Conservation (phyloP, 257 asterid genomes). For the Linaria vulgaris region DNA sequence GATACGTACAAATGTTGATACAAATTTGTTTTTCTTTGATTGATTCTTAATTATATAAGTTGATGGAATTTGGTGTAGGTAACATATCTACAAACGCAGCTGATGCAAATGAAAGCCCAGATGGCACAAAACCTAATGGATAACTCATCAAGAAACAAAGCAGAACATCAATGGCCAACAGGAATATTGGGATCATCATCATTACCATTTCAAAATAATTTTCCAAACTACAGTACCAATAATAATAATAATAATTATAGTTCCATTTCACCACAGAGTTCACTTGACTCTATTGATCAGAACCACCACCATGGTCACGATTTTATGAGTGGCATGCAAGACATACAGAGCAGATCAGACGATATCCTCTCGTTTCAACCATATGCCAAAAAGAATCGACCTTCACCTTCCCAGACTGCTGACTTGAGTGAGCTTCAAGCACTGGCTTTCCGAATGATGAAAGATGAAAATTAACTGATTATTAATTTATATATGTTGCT, state of each 20-base stretch:
- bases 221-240: conserved; percentile 27
- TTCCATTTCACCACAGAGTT: conserved; percentile 67
- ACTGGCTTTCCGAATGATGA: conserved; percentile 83
- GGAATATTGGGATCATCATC: conserved; percentile 31
- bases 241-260: too few species aligned
- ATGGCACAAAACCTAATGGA: conserved; percentile 55
- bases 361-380: conserved; percentile 33
- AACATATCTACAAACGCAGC: conserved; percentile 71
- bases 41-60: neutral
- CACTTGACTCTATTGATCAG: conserved; percentile 56
- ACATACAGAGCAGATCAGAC: conserved; percentile 33
- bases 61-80: conserved; percentile 41
- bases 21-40: too few species aligned
- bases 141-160: conserved; percentile 45
- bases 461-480: conserved; percentile 26
- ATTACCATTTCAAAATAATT: conserved; percentile 9
- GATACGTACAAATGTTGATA: too few species aligned
- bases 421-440: conserved; percentile 84
- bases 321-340: conserved; percentile 37
- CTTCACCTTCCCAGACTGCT: conserved; percentile 61
- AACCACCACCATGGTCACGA: neutral
- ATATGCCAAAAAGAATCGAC: conserved; percentile 43
- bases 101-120: conserved; percentile 69
- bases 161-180: conserved; percentile 36
- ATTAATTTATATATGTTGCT: too few species aligned